Base-by-base conservation (phyloP, 768 basidiomycete species). In the Lanmaoa rubissima region DNA sequence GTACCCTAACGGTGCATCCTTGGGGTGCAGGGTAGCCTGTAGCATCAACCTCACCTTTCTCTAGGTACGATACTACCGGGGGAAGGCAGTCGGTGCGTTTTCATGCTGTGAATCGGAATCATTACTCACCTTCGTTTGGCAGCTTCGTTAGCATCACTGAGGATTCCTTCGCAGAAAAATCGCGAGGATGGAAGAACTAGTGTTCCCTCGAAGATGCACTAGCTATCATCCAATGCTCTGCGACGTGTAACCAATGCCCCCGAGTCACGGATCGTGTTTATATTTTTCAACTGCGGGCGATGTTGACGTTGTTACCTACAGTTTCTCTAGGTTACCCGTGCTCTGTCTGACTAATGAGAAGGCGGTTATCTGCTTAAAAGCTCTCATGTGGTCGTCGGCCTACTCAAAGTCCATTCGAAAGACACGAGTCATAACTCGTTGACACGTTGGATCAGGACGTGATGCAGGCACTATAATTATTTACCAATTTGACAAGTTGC, bases 111-210 rank as follows among this genome's bases (percentile, higher is more conserved):
- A 6, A 41, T 13, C 13, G 19, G 17, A 31, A 4, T 48, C 39
- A 48, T 54, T 49, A 13, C n/a, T 34, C 39, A 28, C 28, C 11
- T 19, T 6, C 2, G 21, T 32, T 28, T 32, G 34, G 10, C 55
- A 82, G 81, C 45, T 82, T 83, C 58, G 81, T 83, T 11, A 62
- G 78, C 14, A 78, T 78, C 2, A 82, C 81, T 10, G 79, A 80
- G 35, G 81, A 80, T 81, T 80, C 63, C 75, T 83, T 32, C 77
- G 74, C n/a, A 70, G 73, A 47, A 80, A 79, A 67, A 67, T 80
- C 45, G 59, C 65, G 16, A 74, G 70, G 51, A 69, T 83, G 67
- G 78, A 82, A 57, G 76, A 78, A 9, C 75, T 1, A 81, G 76
- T 78, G 74, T 58, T 75, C 76, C 3, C 71, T 84, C 21, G 82